phyloP scores from a whole-genome alignment of 306 rosid species.

The Purshia tridentata region DNA sequence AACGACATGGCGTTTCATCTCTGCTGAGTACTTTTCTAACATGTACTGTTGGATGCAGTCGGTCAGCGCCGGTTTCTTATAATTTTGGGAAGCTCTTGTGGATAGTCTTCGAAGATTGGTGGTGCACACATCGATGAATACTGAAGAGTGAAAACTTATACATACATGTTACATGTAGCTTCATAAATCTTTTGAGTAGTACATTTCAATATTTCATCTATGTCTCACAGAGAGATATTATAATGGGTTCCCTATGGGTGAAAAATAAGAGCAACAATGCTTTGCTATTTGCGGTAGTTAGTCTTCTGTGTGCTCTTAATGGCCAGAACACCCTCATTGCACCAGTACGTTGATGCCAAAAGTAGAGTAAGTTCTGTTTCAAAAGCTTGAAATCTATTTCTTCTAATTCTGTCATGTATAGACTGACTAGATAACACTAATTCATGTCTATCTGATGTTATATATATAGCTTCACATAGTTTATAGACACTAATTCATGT shows the following conservation, averaged over 20 bases:
- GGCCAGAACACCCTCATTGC: neutral
- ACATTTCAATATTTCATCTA: neutral
- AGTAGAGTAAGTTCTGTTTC: neutral
- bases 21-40: too few species aligned
- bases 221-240: neutral
- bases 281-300: neutral
- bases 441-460: neutral
- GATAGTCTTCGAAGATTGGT: too few species aligned
- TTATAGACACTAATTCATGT: too few species aligned
- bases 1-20: too few species aligned
- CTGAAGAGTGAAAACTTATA: neutral
- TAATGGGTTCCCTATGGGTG: neutral
- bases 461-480: slow-evolving; percentile 36
- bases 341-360: neutral
- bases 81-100: too few species aligned
- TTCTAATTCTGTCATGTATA: neutral
- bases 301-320: neutral
- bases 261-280: neutral
- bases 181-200: neutral
- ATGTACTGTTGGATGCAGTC: too few species aligned
- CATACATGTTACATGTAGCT: neutral
- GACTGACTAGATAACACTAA: neutral
- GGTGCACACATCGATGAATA: too few species aligned
- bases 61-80: too few species aligned
- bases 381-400: neutral